phyloP scores from a whole-genome alignment of 169 alveolate species.

The Plasmodium adleri region DNA sequence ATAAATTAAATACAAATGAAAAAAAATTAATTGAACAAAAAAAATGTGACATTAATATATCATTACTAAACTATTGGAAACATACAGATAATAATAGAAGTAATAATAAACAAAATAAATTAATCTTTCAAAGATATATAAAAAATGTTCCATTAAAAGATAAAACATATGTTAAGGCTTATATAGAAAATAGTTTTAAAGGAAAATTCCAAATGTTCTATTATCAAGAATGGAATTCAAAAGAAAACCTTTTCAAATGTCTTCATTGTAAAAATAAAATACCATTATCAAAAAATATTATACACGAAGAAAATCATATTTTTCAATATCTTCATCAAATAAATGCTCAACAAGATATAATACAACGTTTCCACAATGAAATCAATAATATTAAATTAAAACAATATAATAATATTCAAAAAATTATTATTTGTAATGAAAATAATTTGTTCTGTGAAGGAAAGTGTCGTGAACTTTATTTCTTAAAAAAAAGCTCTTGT shows the following conservation, averaged over 20 bases:
- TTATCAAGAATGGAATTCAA: constrained; percentile 42
- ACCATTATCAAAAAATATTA: not conserved
- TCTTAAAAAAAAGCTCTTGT: constrained; percentile 51
- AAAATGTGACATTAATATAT: constrained; percentile 54
- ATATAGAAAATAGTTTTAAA: constrained; percentile 49
- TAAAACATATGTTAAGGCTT: constrained; percentile 54
- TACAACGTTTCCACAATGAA: constrained; percentile 23
- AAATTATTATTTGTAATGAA: constrained; percentile 54
- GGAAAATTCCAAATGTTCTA: constrained; percentile 50
- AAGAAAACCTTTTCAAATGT: constrained; percentile 14
- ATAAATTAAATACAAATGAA: constrained; percentile 32
- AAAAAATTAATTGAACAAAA: constrained; percentile 53
- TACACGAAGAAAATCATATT: constrained; percentile 18
- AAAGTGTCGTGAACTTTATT: constrained; percentile 28
- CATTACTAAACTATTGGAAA: not conserved
- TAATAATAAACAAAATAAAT: not conserved
- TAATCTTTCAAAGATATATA: constrained; percentile 55
- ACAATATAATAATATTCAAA: constrained; percentile 20
- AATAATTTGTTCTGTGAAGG: constrained; percentile 61
- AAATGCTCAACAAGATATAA: constrained; percentile 6
- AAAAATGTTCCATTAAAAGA: constrained; percentile 17
- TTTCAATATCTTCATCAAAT: constrained; percentile 16
- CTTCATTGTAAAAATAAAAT: constrained; percentile 25
- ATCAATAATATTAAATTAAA: constrained; percentile 13
- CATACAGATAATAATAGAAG: not conserved